Evolutionary conservation across 2,329 filamentous ascomycete genomes (phyloP), one percentile per base, ranked within the genome.

Genomic region (Scytalidium lignicola): DNA sequence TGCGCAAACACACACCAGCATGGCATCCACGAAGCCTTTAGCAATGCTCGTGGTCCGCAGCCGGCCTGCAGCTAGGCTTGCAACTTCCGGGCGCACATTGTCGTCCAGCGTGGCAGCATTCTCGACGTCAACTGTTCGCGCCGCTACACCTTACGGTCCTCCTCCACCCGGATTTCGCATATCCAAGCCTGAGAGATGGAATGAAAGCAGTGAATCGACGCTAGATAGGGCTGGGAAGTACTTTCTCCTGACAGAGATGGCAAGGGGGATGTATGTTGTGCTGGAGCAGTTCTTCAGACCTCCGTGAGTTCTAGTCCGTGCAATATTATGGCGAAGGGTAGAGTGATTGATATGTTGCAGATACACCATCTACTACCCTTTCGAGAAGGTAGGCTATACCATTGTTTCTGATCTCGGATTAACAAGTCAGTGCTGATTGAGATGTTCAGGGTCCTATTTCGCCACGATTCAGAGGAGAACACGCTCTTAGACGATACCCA

Each of bases 301-400:
- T 73, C 91, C 93, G 88, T 97, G 80, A 79, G 90, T 90, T 19
- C 21, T 50, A 43, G 50, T 39, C 53, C 51, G 60, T 59, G 54
- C 55, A 51, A 43, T 43, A 50, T 56, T 43, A 59, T 19, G 15
- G n/a, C 10, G n/a, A 13, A 15, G 15, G 32, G 32, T 13, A 37
- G 32, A 37, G 15, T 39, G 55, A 46, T 58, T 72, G 59, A 71
- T 50, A 43, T 28, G 18, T 15, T 37, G 22, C 63, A 96, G 91
- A 62, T 96, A 97, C 73, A 99, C 93, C 45, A 99, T 99, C 66
- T 96, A 83, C 77, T 99, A 99, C 67, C 93, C 93, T 41, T 99
- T 96, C 72, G 93, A 99, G 70, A 99, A 99, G 79, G 79, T 83
- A 71, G 45, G 64, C 64, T 37, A 8, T 37, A 37, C 41, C 19